Evolutionary conservation across 1,139 yeast genomes (phyloP).

Genomic region (Nematodospora anomalae): DNA sequence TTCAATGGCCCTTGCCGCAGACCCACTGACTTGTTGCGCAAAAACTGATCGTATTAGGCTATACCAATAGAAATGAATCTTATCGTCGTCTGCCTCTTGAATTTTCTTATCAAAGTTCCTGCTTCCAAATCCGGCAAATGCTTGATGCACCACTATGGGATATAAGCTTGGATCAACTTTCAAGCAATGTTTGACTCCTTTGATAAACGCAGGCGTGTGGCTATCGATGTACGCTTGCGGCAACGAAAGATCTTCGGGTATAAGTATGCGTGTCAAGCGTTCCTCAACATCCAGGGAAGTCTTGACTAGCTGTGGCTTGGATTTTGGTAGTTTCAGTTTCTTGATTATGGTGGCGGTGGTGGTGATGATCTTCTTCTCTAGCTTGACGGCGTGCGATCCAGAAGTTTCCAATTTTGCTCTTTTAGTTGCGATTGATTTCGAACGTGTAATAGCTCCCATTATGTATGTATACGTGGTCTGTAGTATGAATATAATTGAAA

Average conservation of each 20-base stretch:
- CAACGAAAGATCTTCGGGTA: constrained; percentile 29
- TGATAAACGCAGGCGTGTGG: constrained; percentile 47
- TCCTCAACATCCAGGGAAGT: constrained; percentile 27
- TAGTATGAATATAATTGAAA: no score
- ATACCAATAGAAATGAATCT: constrained; percentile 43
- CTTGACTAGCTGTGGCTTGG: constrained; percentile 10
- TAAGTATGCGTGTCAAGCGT: constrained; percentile 23
- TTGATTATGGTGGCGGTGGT: constrained; percentile 1
- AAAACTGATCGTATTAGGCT: constrained; percentile 49
- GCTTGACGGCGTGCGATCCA: not conserved
- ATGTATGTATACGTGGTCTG: no score
- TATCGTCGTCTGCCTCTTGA: constrained; percentile 17
- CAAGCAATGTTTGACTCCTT: constrained; percentile 43
- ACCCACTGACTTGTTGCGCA: constrained; percentile 84
- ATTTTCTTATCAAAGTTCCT: constrained; percentile 9
- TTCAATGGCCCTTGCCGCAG: constrained; percentile 71
- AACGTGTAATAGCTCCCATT: constrained; percentile 12
- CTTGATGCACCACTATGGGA: constrained; percentile 30
- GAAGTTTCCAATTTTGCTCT: not conserved
- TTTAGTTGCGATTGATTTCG: constrained; percentile 5
- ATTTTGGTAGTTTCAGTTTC: constrained; percentile 5
- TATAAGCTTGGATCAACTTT: constrained; percentile 45
- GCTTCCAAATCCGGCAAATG: constrained; percentile 24
- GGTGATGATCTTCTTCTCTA: no score
- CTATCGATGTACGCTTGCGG: constrained; percentile 40